phyloP scores from a whole-genome alignment of 2,329 filamentous ascomycete genomes.

The Eutypella sp. region DNA sequence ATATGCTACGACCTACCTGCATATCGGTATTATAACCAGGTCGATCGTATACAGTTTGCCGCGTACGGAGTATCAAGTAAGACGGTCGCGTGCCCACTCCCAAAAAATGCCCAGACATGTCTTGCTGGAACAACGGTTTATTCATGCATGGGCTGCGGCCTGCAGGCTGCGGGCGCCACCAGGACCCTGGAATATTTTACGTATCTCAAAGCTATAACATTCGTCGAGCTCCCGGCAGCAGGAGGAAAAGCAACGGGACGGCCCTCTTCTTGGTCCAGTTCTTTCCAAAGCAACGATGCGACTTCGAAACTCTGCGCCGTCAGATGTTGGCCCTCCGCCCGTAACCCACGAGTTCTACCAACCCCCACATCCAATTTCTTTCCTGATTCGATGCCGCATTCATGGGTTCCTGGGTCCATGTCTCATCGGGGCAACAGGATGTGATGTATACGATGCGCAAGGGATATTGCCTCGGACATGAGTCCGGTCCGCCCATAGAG shows the following conservation, averaged over 20 bases:
- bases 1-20: no score
- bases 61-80: not conserved
- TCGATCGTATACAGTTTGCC: not conserved
- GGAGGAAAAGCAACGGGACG: conserved; percentile 17
- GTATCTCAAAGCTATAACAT: conserved; percentile 21
- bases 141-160: not conserved
- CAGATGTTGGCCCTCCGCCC: not conserved
- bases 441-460: not conserved
- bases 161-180: conserved; percentile 2
- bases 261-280: conserved; percentile 10
- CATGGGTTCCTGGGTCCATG: no score
- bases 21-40: no score
- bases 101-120: not conserved
- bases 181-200: conserved; percentile 18
- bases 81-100: no score
- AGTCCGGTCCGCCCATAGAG: not conserved
- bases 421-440: not conserved
- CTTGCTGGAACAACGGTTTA: not conserved
- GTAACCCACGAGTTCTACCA: not conserved
- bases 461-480: not conserved
- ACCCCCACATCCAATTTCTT: not conserved
- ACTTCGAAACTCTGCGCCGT: not conserved
- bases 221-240: conserved; percentile 12
- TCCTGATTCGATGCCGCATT: not conserved
- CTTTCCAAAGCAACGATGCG: conserved; percentile 8